Conservation (phyloP, 1,284 basidiomycete species). For the Cutaneotrichosporon dermatis region DNA sequence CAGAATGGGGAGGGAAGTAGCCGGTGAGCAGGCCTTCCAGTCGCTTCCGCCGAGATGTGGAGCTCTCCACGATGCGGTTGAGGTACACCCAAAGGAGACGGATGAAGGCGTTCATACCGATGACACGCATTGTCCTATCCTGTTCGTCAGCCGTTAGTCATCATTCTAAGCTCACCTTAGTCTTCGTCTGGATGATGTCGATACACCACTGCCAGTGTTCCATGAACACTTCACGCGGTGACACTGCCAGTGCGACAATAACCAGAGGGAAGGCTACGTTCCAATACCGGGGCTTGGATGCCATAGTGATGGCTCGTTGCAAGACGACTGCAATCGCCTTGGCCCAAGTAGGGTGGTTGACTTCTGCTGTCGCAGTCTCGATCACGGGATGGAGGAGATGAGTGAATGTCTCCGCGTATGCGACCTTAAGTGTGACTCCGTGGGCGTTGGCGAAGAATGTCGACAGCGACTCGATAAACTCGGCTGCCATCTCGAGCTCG, state of each 20-base stretch:
- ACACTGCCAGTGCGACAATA: slow-evolving; percentile 78
- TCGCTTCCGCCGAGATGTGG: slow-evolving; percentile 69
- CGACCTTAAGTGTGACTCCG: slow-evolving; percentile 74
- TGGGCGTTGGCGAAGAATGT: slow-evolving; percentile 80
- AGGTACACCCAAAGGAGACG: slow-evolving; percentile 91
- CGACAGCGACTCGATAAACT: slow-evolving; percentile 79
- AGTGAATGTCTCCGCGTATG: slow-evolving; percentile 78
- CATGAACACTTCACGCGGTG: slow-evolving; percentile 78
- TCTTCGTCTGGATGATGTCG: slow-evolving; percentile 65
- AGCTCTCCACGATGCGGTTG: slow-evolving; percentile 82
- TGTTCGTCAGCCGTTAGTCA: slow-evolving; percentile 40
- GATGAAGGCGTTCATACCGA: slow-evolving; percentile 75
- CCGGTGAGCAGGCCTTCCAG: slow-evolving; percentile 71
- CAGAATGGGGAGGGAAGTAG: slow-evolving; percentile 71
- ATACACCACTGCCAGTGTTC: slow-evolving; percentile 73
- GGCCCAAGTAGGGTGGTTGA: slow-evolving; percentile 91
- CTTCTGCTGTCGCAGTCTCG: slow-evolving; percentile 92
- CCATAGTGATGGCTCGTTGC: slow-evolving; percentile 80
- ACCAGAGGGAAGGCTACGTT: slow-evolving; percentile 78
- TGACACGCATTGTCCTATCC: slow-evolving; percentile 71
- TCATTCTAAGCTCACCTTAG: slow-evolving; percentile 61
- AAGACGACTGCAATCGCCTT: slow-evolving; percentile 83
- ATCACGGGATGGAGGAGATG: slow-evolving; percentile 81
- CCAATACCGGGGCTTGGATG: slow-evolving; percentile 87
- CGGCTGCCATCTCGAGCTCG: slow-evolving; percentile 87